Conservation (phyloP, 352 stramenopile species). For the Globisporangium paroecandrum region DNA sequence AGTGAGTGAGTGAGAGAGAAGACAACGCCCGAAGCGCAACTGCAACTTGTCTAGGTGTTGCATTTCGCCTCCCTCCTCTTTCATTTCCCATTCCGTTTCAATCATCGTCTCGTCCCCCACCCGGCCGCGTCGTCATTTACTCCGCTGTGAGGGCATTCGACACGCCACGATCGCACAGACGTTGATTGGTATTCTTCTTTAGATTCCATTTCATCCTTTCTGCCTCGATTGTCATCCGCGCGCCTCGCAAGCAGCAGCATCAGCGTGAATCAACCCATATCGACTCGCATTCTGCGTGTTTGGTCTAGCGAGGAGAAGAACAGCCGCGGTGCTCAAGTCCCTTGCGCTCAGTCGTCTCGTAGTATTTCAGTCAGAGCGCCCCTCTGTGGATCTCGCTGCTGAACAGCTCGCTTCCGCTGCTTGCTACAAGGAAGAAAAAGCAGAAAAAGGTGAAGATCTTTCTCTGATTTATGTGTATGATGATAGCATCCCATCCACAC, state of each 20-base stretch:
- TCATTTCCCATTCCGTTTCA: conserved; percentile 9
- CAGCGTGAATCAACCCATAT: conserved; percentile 1
- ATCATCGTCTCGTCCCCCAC: background rate
- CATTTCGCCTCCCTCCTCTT: background rate
- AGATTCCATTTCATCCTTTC: conserved; percentile 7
- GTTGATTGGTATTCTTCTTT: conserved; percentile 6
- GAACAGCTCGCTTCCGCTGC: background rate
- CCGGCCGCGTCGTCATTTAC: background rate
- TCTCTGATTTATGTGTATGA: background rate
- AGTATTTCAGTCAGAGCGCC: background rate
- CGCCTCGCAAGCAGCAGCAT: background rate
- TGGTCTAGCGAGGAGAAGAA: background rate
- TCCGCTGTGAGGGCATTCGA: background rate
- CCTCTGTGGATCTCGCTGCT: conserved; percentile 1
- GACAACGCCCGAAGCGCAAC: conserved; percentile 1
- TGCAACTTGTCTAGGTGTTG: conserved; percentile 8
- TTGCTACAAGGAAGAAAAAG: background rate
- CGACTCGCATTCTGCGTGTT: background rate
- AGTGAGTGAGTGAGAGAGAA: background rate
- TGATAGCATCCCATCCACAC: conserved; percentile 1
- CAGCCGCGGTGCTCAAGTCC: background rate
- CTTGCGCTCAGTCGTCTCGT: background rate
- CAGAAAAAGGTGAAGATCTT: conserved; percentile 9
- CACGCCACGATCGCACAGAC: background rate
- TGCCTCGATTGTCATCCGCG: background rate